Evolutionary conservation across 2,329 filamentous ascomycete species (phyloP).

Genomic region (Knufia petricola): DNA sequence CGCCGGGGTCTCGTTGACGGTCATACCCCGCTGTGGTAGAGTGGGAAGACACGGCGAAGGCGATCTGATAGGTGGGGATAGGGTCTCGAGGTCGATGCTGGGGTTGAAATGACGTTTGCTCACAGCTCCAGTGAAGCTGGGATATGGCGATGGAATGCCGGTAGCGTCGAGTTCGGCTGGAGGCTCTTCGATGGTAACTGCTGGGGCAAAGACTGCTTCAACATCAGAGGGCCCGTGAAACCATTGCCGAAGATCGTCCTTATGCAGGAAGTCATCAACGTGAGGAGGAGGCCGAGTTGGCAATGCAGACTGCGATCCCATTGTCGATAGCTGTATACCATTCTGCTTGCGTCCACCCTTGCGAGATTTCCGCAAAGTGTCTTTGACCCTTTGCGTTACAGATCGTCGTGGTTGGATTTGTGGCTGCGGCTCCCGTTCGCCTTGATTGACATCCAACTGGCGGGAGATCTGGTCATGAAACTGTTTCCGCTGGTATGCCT

Average conservation of each 20-base stretch:
- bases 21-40: conserved; percentile 4
- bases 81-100: conserved; percentile 4
- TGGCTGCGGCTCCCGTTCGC: background rate
- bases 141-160: conserved; percentile 5
- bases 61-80: conserved; percentile 5
- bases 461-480: conserved; percentile 8
- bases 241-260: conserved; percentile 15
- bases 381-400: conserved; percentile 2
- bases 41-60: conserved; percentile 4
- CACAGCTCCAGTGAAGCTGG: background rate
- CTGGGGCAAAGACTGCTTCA: background rate
- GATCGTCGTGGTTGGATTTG: background rate
- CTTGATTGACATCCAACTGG: conserved; percentile 6
- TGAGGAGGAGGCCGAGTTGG: conserved; percentile 12
- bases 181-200: conserved; percentile 6
- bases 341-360: background rate
- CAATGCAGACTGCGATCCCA: background rate
- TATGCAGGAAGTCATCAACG: conserved; percentile 18
- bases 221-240: conserved; percentile 7
- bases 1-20: conserved; percentile 1
- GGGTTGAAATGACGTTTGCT: background rate
- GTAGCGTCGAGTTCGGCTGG: conserved; percentile 7
- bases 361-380: background rate
- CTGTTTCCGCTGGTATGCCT: conserved; percentile 7
- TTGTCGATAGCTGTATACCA: background rate